These are phyloP conservation scores for Sarocladium brachiariae DNA, from an alignment of 2,329 filamentous ascomycete species.

Conservation along the genomic window DNA sequence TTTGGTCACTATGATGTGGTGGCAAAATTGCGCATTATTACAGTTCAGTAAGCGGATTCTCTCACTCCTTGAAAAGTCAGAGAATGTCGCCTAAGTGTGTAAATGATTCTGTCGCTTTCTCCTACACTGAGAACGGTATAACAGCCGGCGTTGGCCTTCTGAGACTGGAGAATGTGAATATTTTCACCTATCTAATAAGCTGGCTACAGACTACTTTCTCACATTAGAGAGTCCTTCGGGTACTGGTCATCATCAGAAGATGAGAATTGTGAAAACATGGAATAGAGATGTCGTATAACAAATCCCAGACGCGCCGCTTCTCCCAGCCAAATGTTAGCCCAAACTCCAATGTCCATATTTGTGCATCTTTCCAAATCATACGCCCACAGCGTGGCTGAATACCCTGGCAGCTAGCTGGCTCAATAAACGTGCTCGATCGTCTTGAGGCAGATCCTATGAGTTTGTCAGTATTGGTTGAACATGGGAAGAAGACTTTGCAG, in stretches of 20 bases:
- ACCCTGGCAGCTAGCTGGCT: conserved; percentile 81
- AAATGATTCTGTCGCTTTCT: too few relatives aligned
- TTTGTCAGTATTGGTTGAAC: conserved; percentile 2
- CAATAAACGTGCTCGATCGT: conserved; percentile 72
- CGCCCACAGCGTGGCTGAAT: conserved; percentile 69
- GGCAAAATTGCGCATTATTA: conserved; percentile 11
- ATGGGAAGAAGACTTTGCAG: not conserved
- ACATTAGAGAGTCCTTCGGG: not conserved
- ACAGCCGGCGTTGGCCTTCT: conserved; percentile 12
- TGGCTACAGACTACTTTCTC: not conserved
- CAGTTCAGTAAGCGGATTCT: too few relatives aligned
- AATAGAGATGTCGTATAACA: conserved; percentile 1
- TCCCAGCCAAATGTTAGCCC: conserved; percentile 9
- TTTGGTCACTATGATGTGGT: conserved; percentile 15
- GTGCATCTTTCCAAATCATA: conserved; percentile 21
- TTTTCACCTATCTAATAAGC: conserved; percentile 5
- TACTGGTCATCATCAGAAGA: not conserved
- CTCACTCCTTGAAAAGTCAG: conserved; percentile 15
- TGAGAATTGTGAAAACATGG: too few relatives aligned
- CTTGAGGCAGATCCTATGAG: conserved; percentile 69
- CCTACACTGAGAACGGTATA: conserved; percentile 6
- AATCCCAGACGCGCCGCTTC: conserved; percentile 7
- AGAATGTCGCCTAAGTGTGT: too few relatives aligned
- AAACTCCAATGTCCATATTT: not conserved
- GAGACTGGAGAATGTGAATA: conserved; percentile 7